Conservation (phyloP, 106 monocot genomes). For the Xerophyta viscosa region DNA sequence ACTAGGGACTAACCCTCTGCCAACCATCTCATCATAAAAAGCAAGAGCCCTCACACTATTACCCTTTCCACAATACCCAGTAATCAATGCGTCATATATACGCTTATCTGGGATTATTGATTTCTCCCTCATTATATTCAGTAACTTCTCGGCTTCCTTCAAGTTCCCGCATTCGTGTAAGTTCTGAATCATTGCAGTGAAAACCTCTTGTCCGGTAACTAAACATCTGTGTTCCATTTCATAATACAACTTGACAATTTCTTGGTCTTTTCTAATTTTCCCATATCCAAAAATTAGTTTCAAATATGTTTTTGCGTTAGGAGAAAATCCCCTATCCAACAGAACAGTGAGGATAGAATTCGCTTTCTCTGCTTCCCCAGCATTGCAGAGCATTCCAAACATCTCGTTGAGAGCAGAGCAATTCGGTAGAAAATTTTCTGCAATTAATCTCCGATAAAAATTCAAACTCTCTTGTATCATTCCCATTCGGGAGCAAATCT, state of each 20-base stretch:
- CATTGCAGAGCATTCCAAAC: constrained; percentile 35
- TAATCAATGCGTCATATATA: too few relatives aligned
- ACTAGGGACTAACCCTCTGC: too few relatives aligned
- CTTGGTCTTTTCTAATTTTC: constrained; percentile 19
- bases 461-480: constrained; percentile 34
- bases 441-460: constrained; percentile 42
- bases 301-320: constrained; percentile 36
- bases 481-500: constrained; percentile 35
- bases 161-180: too few relatives aligned
- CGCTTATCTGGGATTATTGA: too few relatives aligned
- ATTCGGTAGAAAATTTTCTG: constrained; percentile 35
- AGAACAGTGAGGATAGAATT: constrained; percentile 47
- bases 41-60: too few relatives aligned
- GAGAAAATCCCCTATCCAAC: constrained; percentile 53
- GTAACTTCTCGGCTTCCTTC: too few relatives aligned
- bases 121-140: too few relatives aligned
- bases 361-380: constrained; percentile 49
- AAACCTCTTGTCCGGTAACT: too few relatives aligned
- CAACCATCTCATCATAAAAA: too few relatives aligned
- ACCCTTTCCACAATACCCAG: too few relatives aligned
- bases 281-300: constrained; percentile 66
- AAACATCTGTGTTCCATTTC: too few relatives aligned
- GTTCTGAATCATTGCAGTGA: too few relatives aligned
- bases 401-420: constrained; percentile 36
- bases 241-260: constrained; percentile 38